Evolutionary conservation across 164 flowering plant species (phyloP).

Genomic region (Paratinospora sagittata): DNA sequence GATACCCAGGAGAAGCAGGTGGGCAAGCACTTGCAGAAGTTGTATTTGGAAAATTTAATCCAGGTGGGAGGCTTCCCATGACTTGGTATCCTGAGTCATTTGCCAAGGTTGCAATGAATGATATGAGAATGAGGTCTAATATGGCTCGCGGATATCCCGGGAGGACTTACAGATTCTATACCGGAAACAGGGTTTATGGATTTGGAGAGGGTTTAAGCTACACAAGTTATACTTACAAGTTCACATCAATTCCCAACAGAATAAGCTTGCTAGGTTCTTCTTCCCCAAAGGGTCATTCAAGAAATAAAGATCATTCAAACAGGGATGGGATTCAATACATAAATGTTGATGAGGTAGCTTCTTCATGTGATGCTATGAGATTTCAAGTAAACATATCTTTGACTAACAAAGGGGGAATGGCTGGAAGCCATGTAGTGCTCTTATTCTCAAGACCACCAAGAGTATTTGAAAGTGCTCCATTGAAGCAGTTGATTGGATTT

Average conservation of each 20-base stretch:
- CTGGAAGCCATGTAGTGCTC: conserved; percentile 72
- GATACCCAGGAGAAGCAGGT: no score
- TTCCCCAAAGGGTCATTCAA: conserved; percentile 7
- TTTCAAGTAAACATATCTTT: conserved; percentile 51
- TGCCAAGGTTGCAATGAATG: conserved; percentile 69
- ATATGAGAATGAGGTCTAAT: conserved; percentile 88
- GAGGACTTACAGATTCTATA: conserved; percentile 84
- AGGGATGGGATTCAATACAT: conserved; percentile 30
- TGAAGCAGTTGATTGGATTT: conserved; percentile 68
- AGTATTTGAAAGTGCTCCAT: conserved; percentile 42
- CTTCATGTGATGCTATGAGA: conserved; percentile 47
- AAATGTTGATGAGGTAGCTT: conserved; percentile 34
- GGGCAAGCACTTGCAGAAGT: no score
- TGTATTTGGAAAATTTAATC: no score
- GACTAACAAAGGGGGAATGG: conserved; percentile 57
- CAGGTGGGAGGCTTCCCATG: conserved; percentile 65
- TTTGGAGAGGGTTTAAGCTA: conserved; percentile 86
- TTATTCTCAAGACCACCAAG: conserved; percentile 41
- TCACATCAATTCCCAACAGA: conserved; percentile 49
- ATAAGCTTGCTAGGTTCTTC: conserved; percentile 27
- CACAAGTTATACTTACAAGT: conserved; percentile 44
- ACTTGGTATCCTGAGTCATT: conserved; percentile 96
- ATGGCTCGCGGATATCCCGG: conserved; percentile 74
- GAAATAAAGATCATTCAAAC: conserved; percentile 17
- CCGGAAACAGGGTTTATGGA: conserved; percentile 49